Evolutionary conservation across 768 basidiomycete species (phyloP).

Genomic region (Podaxis mareebaensis): DNA sequence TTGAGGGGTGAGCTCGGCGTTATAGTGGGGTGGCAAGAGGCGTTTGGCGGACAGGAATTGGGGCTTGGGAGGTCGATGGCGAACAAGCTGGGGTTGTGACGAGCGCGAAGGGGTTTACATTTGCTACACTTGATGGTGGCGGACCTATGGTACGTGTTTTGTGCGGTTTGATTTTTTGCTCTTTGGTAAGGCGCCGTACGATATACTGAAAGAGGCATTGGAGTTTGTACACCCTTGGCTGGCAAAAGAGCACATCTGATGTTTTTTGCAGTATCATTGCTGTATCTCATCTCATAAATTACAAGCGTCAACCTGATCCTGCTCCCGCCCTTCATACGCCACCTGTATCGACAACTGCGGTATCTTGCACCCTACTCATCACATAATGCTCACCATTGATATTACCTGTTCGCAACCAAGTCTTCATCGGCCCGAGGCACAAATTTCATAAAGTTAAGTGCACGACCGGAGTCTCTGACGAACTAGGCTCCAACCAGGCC

Average conservation of each 20-base stretch:
- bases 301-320: too few relatives aligned
- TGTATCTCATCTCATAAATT: too few relatives aligned
- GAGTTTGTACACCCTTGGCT: slow-evolving; percentile 52
- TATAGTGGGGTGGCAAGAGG: slow-evolving; percentile 71
- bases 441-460: too few relatives aligned
- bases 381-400: too few relatives aligned
- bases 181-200: slow-evolving; percentile 49
- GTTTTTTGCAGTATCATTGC: too few relatives aligned
- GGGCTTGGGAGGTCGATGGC: slow-evolving; percentile 61
- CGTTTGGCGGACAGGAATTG: slow-evolving; percentile 40
- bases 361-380: too few relatives aligned
- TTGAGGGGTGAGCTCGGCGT: slow-evolving; percentile 63
- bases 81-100: slow-evolving; percentile 38
- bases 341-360: too few relatives aligned
- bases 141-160: slow-evolving; percentile 64
- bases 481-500: too few relatives aligned
- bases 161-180: not conserved
- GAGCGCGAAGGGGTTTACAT: slow-evolving; percentile 54
- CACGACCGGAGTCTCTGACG: too few relatives aligned
- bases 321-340: too few relatives aligned
- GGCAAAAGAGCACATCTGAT: slow-evolving; percentile 23
- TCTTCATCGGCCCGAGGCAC: too few relatives aligned
- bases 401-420: too few relatives aligned
- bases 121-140: slow-evolving; percentile 62
- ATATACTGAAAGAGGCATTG: slow-evolving; percentile 58